Base-by-base conservation (phyloP, 768 basidiomycete genomes). In the Tephrocybe sp. region DNA sequence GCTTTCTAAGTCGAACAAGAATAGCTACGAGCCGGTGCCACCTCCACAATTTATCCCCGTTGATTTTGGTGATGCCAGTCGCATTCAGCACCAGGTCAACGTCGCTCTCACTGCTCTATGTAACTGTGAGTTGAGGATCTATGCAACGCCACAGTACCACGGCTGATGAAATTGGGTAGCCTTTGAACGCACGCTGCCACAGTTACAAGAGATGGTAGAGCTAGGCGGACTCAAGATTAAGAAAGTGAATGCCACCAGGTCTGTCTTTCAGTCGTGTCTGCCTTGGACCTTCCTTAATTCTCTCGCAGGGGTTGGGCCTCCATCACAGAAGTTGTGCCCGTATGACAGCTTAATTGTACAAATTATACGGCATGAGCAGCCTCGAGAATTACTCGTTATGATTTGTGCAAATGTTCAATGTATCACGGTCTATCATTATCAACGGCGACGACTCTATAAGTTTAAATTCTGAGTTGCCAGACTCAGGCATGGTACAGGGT, bases 211-310 rank as follows among this genome's bases (percentile, higher is more conserved):
- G 50, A 70, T 72, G 69, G 68, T 72, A 14, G 63, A 67, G 44
- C 56, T 67, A 14, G 64, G 63, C 17, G 68, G 68, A 3, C 59
- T 72, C 48, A 70, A 67, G 53, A 61, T 72, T 39, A 71, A 67
- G 62, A 69, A 68, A 49, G 64, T 71, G 42, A 57, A 70, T 52
- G 68, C 68, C n/a, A 72, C 71, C 7, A 65, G 69, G 70, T 70
- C 31, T 19, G 68, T 58, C 9, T 16, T 14, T 31, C 17, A 35
- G 9, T 14, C 33, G 6, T 33, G 46, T 4, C 8, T 45, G 2
- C 14, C n/a, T 32, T 19, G 22, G 33, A n/a, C 13, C 30, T n/a
- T 35, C 1, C 39, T 11, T 14, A 40, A 17, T 13, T 16, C 22
- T 40, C 14, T 14, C 34, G 11, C 44, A 71, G 70, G 47, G 69